Base-by-base conservation (phyloP, 192 early-diverging fungal species). In the Linnemannia elongata region DNA sequence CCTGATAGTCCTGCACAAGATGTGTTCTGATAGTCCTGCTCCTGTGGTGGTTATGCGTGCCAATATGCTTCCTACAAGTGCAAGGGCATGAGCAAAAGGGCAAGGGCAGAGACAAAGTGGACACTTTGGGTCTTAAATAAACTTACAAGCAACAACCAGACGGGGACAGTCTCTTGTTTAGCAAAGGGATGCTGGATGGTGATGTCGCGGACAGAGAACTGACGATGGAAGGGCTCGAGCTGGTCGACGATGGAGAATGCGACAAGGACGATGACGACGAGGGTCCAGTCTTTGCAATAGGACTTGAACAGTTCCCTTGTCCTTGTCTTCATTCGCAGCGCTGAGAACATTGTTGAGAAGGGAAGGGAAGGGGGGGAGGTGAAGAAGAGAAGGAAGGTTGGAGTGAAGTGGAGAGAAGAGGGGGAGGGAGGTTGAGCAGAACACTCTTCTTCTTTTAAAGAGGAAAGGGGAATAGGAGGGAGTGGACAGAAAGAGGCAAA, bases 131-230 rank as follows among this genome's bases (percentile, higher is more conserved):
- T 12, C 9, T 10, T n/a, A 52, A 17, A 18, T 52, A 52, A 20
- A 41, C 71, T 45, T 78, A 86, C 84, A 6, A 72, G 15, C 38
- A 89, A 45, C 15, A 90, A 47, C 91, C 89, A 89, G 5, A 74
- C 79, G 18, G 92, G 92, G 6, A 93, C 88, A 10, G 82, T 85
- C 77, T 93, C 91, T 36, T 89, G 52, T n/a, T 77, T 80, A 36
- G 89, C 89, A 83, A 92, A 88, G 7, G 94, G 92, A 80, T 93
- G 92, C 82, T 93, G 91, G 74, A 97, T 94, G n/a, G 91, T 89
- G 63, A 92, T 94, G 89, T 97, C 93, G 4, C 88, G 90, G 39
- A 97, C 85, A 38, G 93, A 94, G 82, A 97, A 97, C 69, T 94
- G 89, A 77, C 95, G 93, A 79, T 95, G 93, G 89, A 92, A 97